A percentile compares a stretch with the other conserved stretches of the same genome.
Conservation (phyloP, 225 moss, liverwort and hornwort genomes). For the Antitrichia curtipendula region DNA sequence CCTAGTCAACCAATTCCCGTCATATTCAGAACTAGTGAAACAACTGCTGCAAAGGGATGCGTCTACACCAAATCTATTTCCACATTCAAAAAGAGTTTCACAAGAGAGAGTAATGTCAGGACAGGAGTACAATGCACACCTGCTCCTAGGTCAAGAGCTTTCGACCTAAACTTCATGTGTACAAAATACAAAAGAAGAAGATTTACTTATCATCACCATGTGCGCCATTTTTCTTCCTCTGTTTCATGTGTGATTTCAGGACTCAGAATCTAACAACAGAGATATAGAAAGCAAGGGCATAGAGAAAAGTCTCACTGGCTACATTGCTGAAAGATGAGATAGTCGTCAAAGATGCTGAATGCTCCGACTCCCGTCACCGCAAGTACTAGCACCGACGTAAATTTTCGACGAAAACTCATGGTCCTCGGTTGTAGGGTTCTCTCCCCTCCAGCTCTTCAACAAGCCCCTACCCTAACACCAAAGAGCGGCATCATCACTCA, state of each 20-base stretch:
- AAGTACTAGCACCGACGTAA: constrained; percentile 25
- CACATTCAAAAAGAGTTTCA: background rate
- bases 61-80: background rate
- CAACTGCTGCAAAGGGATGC: background rate
- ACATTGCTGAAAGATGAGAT: constrained; percentile 43
- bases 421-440: background rate
- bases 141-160: background rate
- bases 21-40: background rate
- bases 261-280: background rate
- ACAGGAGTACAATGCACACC: background rate
- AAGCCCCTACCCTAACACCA: background rate
- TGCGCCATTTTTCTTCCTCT: background rate
- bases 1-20: constrained; percentile 17
- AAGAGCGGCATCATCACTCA: background rate
- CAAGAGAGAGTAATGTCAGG: background rate
- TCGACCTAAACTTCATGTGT: background rate
- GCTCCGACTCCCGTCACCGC: constrained; percentile 31
- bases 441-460: background rate
- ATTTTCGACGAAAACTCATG: constrained; percentile 35
- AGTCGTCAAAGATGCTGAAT: constrained; percentile 44
- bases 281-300: background rate
- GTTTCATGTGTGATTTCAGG: background rate
- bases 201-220: background rate
- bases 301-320: constrained; percentile 20
- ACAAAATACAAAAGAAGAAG: background rate